Evolutionary conservation across 1,139 yeast genomes (phyloP), one percentile per base, ranked within the genome.

Genomic region (Candida pseudoviswanathii): DNA sequence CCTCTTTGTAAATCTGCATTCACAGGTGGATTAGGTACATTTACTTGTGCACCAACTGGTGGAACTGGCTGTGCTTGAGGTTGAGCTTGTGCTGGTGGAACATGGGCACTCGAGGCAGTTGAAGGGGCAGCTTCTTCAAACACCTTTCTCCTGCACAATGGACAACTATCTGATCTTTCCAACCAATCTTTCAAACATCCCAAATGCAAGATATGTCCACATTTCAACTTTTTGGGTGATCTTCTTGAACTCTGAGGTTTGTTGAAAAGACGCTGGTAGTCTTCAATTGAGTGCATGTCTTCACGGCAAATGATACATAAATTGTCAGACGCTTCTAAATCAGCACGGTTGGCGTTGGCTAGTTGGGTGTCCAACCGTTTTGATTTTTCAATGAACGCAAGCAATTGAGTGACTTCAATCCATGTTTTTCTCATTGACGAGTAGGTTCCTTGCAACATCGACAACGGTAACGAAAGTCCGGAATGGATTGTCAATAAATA

Each of bases 171-270:
- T 0, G 97, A 89, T 56, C 96, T 78, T 61, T 89, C 96, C 57
- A 94, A 74, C 99, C 99, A 94, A 58, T 89, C 88, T 62, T 89
- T 88, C 55, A 94, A 77, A 66, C 99, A 94, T 2, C 96, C 94
- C 71, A 87, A 74, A 65, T 94, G 99, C 52, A 94, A 76, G 49
- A 90, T 86, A 66, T 94, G 99, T 21, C 89, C 87, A 71, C 99
- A 94, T 1, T 75, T 76, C 48, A 94, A 74, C 60, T 80, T 86
- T 65, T 90, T 90, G 2, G 98, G 96, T 43, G 70, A 76, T 49
- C 76, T 71, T 52, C 92, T 77, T 5, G 64, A 45, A 3, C 71
- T 52, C 24, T 73, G 56, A 8, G 63, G 60, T 51, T 63, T 65
- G 10, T 59, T 56, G 41, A 63, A 60, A 2, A 50, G 26, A 3